A percentile compares a stretch with the other conserved stretches of the same genome.
These are phyloP conservation scores for Calonectria ilicicola DNA, from an alignment of 2,329 filamentous ascomycete species.

Conservation along the genomic window DNA sequence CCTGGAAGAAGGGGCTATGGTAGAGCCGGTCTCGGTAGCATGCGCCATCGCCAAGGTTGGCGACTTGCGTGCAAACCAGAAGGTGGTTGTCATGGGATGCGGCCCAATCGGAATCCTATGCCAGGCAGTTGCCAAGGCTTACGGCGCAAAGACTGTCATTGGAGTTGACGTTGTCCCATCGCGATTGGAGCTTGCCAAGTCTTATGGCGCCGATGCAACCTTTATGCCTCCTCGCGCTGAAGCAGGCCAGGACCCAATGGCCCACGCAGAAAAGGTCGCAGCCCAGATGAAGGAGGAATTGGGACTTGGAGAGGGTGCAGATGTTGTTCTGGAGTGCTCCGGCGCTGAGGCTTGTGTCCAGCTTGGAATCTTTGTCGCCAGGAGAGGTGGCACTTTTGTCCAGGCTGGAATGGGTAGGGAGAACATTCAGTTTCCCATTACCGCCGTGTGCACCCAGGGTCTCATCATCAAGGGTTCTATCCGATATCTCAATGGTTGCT, in stretches of 20 bases:
- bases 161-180: not conserved
- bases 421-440: slow-evolving; percentile 61
- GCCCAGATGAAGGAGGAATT: not conserved
- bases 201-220: not conserved
- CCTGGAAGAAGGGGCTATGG: slow-evolving; percentile 60
- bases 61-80: slow-evolving; percentile 53
- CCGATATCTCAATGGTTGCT: not conserved
- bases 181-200: not conserved
- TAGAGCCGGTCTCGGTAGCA: slow-evolving; percentile 63
- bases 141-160: slow-evolving; percentile 33
- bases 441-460: slow-evolving; percentile 42
- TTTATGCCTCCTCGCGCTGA: not conserved
- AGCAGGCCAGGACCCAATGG: not conserved
- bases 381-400: slow-evolving; percentile 60
- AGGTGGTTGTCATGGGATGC: slow-evolving; percentile 60
- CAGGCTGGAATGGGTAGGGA: slow-evolving; percentile 64
- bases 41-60: slow-evolving; percentile 58
- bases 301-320: not conserved
- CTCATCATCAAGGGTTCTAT: slow-evolving; percentile 7
- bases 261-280: not conserved
- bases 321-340: slow-evolving; percentile 35
- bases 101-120: slow-evolving; percentile 56
- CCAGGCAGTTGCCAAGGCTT: not conserved
- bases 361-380: slow-evolving; percentile 54
- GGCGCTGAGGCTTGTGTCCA: slow-evolving; percentile 59